phyloP scores from a whole-genome alignment of 768 basidiomycete species.

The Mycena latifolia region DNA sequence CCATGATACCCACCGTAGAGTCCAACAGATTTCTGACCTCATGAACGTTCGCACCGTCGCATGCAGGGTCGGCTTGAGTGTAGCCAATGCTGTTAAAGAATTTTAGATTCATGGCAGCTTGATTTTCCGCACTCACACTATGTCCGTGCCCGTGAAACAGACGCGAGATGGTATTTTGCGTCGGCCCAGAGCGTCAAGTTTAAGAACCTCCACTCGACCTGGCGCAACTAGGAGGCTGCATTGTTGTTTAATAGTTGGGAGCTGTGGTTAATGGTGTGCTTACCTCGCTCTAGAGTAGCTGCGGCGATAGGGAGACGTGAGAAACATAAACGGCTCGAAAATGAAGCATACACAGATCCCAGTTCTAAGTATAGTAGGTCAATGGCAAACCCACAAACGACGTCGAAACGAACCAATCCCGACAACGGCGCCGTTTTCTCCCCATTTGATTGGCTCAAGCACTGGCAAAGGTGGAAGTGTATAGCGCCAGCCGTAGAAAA shows the following conservation, averaged over 20 bases:
- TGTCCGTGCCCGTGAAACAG: not conserved
- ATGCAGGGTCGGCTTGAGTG: not conserved
- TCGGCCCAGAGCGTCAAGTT: not conserved
- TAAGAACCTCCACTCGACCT: not conserved
- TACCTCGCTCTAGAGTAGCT: slow-evolving; percentile 3
- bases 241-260: not conserved
- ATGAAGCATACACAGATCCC: not conserved
- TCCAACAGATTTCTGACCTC: not conserved
- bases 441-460: not conserved
- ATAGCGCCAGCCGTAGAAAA: not conserved
- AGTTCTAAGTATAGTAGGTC: not conserved
- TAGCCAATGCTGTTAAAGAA: not conserved
- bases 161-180: not conserved
- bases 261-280: not conserved
- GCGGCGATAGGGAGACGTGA: not conserved
- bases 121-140: not conserved
- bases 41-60: not conserved
- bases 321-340: not conserved
- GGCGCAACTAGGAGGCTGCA: not conserved
- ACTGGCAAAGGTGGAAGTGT: not conserved
- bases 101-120: not conserved
- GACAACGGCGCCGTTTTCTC: not conserved
- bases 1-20: not conserved
- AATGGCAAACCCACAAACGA: not conserved
- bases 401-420: not conserved